Conservation (phyloP, 1,284 basidiomycete genomes). For the Trametes versicolor region DNA sequence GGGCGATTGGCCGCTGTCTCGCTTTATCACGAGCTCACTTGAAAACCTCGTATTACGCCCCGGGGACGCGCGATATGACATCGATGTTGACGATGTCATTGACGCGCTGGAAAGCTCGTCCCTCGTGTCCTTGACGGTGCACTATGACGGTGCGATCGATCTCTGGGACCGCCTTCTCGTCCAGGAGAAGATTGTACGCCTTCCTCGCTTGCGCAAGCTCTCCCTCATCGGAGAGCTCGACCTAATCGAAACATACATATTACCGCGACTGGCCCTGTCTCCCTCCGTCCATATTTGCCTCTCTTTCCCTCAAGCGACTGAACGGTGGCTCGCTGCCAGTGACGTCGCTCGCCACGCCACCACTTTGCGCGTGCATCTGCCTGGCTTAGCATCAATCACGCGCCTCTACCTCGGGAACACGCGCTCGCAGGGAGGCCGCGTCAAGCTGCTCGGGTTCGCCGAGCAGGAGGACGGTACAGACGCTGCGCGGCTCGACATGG, state of each 20-base stretch:
- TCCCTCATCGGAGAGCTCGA: not conserved
- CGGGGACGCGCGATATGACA: too few relatives aligned
- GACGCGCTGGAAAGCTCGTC: not conserved
- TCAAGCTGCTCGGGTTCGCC: conserved; percentile 1
- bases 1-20: not conserved
- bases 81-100: not conserved
- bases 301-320: not conserved
- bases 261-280: not conserved
- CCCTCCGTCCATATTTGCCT: not conserved
- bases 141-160: not conserved
- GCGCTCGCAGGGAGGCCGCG: not conserved
- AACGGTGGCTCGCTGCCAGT: too few relatives aligned
- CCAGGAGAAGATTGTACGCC: not conserved
- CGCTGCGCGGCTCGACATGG: not conserved
- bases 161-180: not conserved
- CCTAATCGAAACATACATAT: not conserved
- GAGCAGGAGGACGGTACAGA: not conserved
- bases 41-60: not conserved
- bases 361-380: not conserved
- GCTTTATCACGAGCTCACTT: not conserved
- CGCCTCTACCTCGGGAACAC: conserved; percentile 15
- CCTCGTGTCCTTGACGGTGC: not conserved
- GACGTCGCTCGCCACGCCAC: not conserved
- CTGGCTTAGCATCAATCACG: not conserved
- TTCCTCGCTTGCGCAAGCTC: not conserved